phyloP scores from a whole-genome alignment of 495 filamentous ascomycete genomes.

The Aspergillus sclerotioniger region DNA sequence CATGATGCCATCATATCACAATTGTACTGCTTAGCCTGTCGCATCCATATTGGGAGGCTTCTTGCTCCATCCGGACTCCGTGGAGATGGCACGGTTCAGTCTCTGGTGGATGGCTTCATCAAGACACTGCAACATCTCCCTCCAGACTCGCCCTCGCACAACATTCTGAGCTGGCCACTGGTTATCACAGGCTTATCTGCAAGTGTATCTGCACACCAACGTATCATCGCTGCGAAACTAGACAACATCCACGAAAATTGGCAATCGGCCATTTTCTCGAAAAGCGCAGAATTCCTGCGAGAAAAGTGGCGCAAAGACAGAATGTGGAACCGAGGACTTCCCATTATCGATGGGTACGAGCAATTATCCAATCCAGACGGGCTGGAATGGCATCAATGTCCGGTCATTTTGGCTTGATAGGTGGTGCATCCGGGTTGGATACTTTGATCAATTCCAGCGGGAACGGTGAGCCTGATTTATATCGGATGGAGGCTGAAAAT shows the following conservation, averaged over 20 bases:
- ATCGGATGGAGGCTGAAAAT: too few relatives aligned
- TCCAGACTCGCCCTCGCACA: slow-evolving; percentile 10
- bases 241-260: slow-evolving; percentile 4
- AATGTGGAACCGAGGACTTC: background rate
- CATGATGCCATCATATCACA: slow-evolving; percentile 13
- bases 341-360: too few relatives aligned
- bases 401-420: slow-evolving; percentile 1
- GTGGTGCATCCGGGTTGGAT: too few relatives aligned
- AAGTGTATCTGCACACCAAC: slow-evolving; percentile 8
- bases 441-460: background rate
- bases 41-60: slow-evolving; percentile 10
- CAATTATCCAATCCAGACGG: background rate
- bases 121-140: slow-evolving; percentile 8
- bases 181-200: slow-evolving; percentile 18
- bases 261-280: slow-evolving; percentile 4
- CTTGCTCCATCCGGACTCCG: background rate
- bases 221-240: slow-evolving; percentile 11
- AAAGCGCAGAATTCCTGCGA: slow-evolving; percentile 5
- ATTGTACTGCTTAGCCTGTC: slow-evolving; percentile 18
- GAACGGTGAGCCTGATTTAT: too few relatives aligned
- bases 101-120: slow-evolving; percentile 13
- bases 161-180: slow-evolving; percentile 23
- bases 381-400: background rate
- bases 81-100: background rate
- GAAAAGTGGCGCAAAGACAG: slow-evolving; percentile 1